Evolutionary conservation across 192 early-diverging fungal species (phyloP).

Genomic region (Backusella tarrabulga): DNA sequence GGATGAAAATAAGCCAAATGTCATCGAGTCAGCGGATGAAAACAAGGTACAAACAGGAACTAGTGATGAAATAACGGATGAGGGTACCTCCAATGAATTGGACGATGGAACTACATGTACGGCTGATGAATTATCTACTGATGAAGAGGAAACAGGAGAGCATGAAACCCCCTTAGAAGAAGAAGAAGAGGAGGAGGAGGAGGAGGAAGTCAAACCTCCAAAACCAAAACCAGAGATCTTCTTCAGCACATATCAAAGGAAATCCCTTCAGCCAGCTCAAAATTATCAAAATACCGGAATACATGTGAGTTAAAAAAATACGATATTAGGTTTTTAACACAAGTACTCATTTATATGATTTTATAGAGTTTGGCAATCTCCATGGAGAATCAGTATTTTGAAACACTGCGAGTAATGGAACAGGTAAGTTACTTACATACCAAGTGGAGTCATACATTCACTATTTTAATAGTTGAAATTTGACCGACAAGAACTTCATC

Average conservation of each 20-base stretch:
- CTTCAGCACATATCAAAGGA: background rate
- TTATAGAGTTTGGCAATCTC: background rate
- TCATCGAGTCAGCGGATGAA: background rate
- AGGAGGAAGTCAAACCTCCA: background rate
- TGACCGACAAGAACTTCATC: background rate
- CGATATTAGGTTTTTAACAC: background rate
- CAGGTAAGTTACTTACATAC: background rate
- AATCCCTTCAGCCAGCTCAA: background rate
- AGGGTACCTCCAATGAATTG: background rate
- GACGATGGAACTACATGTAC: background rate
- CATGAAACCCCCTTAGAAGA: background rate
- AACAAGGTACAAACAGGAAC: background rate
- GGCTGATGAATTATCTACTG: background rate
- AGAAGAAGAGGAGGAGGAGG: background rate
- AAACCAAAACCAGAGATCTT: background rate
- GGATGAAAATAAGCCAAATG: background rate
- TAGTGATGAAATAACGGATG: background rate
- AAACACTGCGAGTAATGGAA: background rate
- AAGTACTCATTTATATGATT: background rate
- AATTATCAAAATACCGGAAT: background rate
- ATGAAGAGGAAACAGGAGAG: background rate
- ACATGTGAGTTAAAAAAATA: background rate
- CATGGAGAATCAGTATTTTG: background rate
- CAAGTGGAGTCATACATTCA: background rate
- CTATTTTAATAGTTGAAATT: background rate